phyloP scores from a whole-genome alignment of 495 filamentous ascomycete genomes.

The Hypoxylon intermedium region DNA sequence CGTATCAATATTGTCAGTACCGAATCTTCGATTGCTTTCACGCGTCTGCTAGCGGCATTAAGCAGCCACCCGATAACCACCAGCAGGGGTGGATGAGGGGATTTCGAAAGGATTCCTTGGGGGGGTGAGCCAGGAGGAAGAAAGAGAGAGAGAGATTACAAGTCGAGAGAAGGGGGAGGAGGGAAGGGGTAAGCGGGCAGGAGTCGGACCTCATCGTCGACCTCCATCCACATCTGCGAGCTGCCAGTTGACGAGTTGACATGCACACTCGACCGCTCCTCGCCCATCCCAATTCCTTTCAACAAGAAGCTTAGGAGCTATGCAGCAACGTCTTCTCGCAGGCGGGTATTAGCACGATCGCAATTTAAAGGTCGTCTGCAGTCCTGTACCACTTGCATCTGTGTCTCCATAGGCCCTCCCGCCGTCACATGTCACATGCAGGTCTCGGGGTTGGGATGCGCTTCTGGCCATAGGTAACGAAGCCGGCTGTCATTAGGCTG shows the following conservation, averaged over 20 bases:
- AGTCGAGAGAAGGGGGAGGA: background rate
- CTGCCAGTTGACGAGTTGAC: background rate
- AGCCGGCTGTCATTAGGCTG: slow-evolving; percentile 19
- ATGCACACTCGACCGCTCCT: background rate
- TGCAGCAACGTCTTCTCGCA: background rate
- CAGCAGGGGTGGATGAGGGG: background rate
- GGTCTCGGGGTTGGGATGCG: slow-evolving; percentile 25
- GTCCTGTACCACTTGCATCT: too few species aligned
- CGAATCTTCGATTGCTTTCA: slow-evolving; percentile 2
- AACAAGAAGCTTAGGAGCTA: background rate
- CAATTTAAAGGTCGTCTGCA: background rate
- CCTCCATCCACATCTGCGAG: background rate
- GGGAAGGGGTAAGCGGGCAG: background rate
- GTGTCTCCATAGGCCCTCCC: background rate
- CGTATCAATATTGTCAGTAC: background rate
- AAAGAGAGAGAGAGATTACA: background rate
- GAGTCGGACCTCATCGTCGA: too few species aligned
- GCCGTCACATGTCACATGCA: slow-evolving; percentile 35
- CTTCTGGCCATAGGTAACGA: slow-evolving; percentile 7
- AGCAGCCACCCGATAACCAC: slow-evolving; percentile 3
- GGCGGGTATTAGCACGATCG: slow-evolving; percentile 8
- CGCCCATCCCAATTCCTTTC: background rate
- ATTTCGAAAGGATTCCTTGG: background rate
- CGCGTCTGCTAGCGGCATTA: background rate
- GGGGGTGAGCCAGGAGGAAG: background rate